Conservation (phyloP, 768 basidiomycete genomes). For the Lactarius trivialis region DNA sequence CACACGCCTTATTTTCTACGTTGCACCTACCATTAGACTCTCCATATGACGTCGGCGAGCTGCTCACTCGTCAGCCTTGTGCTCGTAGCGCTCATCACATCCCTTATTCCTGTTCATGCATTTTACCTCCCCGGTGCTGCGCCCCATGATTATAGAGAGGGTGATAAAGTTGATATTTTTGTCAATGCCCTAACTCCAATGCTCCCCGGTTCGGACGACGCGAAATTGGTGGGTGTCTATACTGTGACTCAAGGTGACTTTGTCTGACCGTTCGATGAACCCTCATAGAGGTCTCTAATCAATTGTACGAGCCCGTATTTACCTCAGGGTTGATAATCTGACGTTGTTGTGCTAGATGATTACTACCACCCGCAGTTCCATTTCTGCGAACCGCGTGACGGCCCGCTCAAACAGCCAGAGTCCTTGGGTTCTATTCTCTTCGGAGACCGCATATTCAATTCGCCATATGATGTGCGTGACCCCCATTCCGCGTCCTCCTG, state of each 20-base stretch:
- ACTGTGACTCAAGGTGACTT: not conserved
- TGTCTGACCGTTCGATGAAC: not conserved
- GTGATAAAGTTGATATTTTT: constrained; percentile 71
- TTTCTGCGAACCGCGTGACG: constrained; percentile 78
- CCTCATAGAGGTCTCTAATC: constrained; percentile 77
- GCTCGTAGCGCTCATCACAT: constrained; percentile 22
- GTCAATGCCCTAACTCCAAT: constrained; percentile 90
- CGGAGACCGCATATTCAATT: constrained; percentile 90
- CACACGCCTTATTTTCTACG: not conserved
- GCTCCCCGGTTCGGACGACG: constrained; percentile 56
- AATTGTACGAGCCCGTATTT: constrained; percentile 51
- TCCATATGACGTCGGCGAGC: constrained; percentile 17
- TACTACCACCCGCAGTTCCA: constrained; percentile 85
- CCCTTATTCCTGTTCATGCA: constrained; percentile 34
- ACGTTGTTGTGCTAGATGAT: constrained; percentile 53
- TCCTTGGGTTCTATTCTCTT: constrained; percentile 92
- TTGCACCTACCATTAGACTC: not conserved
- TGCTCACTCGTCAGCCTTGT: constrained; percentile 23
- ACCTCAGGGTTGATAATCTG: not conserved
- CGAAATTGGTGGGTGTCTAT: constrained; percentile 57
- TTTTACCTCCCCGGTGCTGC: constrained; percentile 94
- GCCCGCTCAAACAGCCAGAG: constrained; percentile 70
- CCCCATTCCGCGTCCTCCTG: constrained; percentile 1
- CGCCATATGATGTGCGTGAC: constrained; percentile 71
- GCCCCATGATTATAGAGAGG: constrained; percentile 69